Conservation (phyloP, 129 eudicot genomes). For the Centrapalus pauciflorus region DNA sequence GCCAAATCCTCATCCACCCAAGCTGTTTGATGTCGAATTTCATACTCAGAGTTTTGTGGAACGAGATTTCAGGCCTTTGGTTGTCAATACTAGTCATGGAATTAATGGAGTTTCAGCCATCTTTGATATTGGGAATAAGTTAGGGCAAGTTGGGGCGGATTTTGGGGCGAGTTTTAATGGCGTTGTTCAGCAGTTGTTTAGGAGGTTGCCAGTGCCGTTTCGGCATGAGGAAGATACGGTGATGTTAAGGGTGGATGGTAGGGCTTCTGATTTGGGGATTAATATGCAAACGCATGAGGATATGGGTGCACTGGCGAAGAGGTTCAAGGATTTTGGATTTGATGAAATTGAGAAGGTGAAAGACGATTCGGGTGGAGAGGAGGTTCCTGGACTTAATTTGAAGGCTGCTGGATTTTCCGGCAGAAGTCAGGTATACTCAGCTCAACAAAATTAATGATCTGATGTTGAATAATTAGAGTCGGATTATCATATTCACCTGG, state of each 20-base stretch:
- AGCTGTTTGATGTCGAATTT: conserved; percentile 61
- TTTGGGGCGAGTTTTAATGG: conserved; percentile 69
- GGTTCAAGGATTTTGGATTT: conserved; percentile 49
- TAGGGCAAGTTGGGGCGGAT: conserved; percentile 84
- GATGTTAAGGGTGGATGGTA: conserved; percentile 20
- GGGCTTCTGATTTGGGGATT: conserved; percentile 34
- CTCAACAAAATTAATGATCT: background rate
- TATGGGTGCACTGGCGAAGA: conserved; percentile 55
- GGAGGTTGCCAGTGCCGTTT: conserved; percentile 56
- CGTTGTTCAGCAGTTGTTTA: conserved; percentile 59
- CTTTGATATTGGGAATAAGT: conserved; percentile 65
- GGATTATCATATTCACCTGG: no score
- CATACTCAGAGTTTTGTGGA: conserved; percentile 38
- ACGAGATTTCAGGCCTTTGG: conserved; percentile 46
- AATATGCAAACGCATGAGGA: conserved; percentile 50
- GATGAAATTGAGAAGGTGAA: conserved; percentile 33
- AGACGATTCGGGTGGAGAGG: conserved; percentile 50
- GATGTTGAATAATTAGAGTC: no score
- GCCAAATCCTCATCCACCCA: conserved; percentile 53
- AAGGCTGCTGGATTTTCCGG: conserved; percentile 51
- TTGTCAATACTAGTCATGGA: conserved; percentile 28
- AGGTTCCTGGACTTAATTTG: conserved; percentile 34
- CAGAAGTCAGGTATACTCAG: conserved; percentile 48
- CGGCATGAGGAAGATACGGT: conserved; percentile 37
- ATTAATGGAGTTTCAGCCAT: conserved; percentile 65